A percentile compares a stretch with the other conserved stretches of the same genome.
phyloP scores from a whole-genome alignment of 2,329 filamentous ascomycete genomes.

The Ceratocystis papillata region DNA sequence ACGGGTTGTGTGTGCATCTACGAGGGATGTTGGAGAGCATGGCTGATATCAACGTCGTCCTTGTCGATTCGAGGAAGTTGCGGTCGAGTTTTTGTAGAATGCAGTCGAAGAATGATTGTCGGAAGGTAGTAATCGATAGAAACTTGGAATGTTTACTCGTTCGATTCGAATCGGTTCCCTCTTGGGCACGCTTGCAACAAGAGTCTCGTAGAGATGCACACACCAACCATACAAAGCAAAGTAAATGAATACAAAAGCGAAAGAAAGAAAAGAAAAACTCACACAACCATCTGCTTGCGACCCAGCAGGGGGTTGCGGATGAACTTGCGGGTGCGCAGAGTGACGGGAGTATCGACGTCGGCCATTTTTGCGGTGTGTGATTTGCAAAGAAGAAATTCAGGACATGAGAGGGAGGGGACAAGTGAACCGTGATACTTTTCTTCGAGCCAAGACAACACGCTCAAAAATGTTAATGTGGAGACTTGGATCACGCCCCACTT shows the following conservation, averaged over 20 bases:
- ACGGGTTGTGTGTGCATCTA: background rate
- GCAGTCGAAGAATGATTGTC: background rate
- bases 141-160: background rate
- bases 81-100: background rate
- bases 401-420: conserved; percentile 12
- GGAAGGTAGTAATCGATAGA: background rate
- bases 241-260: background rate
- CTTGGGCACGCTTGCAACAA: conserved; percentile 1
- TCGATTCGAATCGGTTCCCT: background rate
- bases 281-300: conserved; percentile 99
- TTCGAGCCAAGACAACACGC: conserved; percentile 13
- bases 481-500: conserved; percentile 2
- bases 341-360: conserved; percentile 66
- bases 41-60: background rate
- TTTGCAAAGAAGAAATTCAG: conserved; percentile 20
- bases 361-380: conserved; percentile 63
- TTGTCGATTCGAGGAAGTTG: background rate
- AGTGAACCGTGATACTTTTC: conserved; percentile 17
- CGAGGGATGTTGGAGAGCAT: background rate
- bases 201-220: conserved; percentile 5
- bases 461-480: conserved; percentile 12
- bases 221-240: background rate
- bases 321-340: conserved; percentile 98
- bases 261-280: conserved; percentile 41
- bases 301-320: conserved; percentile 98